These are phyloP conservation scores for Camellia japonica DNA, from an alignment of 148 eudicot genomes.

Conservation along the genomic window DNA sequence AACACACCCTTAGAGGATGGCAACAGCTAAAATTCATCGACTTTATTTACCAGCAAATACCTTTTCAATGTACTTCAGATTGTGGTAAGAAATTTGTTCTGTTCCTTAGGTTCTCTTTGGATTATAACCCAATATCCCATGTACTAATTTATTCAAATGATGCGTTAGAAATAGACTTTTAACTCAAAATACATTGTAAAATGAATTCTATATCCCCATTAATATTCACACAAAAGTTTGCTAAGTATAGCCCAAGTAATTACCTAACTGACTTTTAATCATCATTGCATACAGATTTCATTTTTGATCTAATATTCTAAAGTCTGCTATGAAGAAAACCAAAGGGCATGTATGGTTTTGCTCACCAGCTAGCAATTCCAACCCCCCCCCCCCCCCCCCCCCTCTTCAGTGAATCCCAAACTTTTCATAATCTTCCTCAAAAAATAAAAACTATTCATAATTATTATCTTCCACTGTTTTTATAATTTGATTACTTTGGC, in stretches of 20 bases:
- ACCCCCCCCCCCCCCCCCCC: neutral
- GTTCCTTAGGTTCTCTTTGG: neutral
- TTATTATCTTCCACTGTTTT: neutral
- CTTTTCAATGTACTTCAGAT: no score
- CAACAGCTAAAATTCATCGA: neutral
- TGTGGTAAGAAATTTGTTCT: neutral
- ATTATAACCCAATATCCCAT: neutral
- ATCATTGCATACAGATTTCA: neutral
- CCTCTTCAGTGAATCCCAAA: neutral
- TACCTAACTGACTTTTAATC: neutral
- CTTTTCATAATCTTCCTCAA: neutral
- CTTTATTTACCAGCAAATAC: no score
- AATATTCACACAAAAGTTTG: neutral
- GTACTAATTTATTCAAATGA: no score
- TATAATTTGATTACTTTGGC: neutral
- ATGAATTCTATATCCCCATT: no score
- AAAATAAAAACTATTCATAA: no score
- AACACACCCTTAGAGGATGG: no score
- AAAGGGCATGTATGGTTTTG: neutral
- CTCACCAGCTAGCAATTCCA: neutral
- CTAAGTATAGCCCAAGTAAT: neutral
- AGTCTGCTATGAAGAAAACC: neutral
- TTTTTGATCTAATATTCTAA: no score
- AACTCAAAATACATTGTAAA: no score
- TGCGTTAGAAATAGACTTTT: no score